Evolutionary conservation across 371 early-diverging fungal genomes (phyloP).

Genomic region (Circinella umbellata): DNA sequence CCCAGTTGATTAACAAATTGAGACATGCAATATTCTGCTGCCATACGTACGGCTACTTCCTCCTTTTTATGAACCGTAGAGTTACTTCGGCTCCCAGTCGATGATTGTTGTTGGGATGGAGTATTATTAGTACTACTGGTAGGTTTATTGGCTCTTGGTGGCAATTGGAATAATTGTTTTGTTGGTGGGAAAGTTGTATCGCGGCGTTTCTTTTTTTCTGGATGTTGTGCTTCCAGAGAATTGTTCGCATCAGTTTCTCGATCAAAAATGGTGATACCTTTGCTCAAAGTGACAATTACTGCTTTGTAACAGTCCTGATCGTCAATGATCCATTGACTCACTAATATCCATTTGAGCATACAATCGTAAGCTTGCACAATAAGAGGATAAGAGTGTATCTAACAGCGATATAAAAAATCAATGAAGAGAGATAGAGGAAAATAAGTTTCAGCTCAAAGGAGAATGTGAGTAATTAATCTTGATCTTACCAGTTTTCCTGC

Average conservation of each 20-base stretch:
- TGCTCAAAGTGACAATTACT: constrained; percentile 71
- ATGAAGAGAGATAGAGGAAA: too few species aligned
- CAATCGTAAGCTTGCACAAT: constrained; percentile 79
- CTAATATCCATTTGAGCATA: constrained; percentile 75
- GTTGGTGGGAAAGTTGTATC: constrained; percentile 52
- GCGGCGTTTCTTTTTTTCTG: constrained; percentile 51
- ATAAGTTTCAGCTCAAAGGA: too few species aligned
- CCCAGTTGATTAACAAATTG: constrained; percentile 74
- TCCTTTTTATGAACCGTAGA: constrained; percentile 41
- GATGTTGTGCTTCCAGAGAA: constrained; percentile 12
- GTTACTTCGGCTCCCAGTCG: constrained; percentile 10
- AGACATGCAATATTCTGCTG: constrained; percentile 78
- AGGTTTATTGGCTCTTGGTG: constrained; percentile 38
- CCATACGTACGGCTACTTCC: constrained; percentile 66
- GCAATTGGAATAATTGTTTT: constrained; percentile 53
- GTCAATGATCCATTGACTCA: constrained; percentile 77
- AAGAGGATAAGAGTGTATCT: constrained; percentile 55
- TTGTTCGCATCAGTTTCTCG: constrained; percentile 36
- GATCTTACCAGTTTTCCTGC: constrained; percentile 37
- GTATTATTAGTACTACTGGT: constrained; percentile 11
- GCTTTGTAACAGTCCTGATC: constrained; percentile 72
- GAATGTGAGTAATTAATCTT: too few species aligned
- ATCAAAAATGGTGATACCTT: constrained; percentile 72
- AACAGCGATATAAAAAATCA: too few species aligned
- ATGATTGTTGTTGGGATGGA: background rate